phyloP scores from a whole-genome alignment of 192 early-diverging fungal genomes.

The Podila epigama region DNA sequence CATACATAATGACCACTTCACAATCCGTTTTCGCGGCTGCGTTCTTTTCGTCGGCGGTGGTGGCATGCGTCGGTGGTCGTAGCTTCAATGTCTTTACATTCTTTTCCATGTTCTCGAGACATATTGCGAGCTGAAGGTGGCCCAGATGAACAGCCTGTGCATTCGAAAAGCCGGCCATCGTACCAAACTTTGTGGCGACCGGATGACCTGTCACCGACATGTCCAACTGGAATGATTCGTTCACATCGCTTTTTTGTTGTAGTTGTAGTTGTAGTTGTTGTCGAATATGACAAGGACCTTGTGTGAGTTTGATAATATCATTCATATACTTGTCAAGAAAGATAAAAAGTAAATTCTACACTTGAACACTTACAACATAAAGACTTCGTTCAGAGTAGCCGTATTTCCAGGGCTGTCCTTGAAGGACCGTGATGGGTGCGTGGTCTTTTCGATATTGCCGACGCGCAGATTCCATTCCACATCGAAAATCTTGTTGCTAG shows the following conservation, averaged over 20 bases:
- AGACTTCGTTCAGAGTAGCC: conserved; percentile 43
- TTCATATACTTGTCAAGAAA: neutral
- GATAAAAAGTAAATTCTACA: neutral
- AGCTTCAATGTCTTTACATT: conserved; percentile 21
- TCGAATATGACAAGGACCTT: neutral
- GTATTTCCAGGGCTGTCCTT: conserved; percentile 42
- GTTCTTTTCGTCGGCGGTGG: conserved; percentile 1
- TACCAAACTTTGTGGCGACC: conserved; percentile 33
- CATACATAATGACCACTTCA: conserved; percentile 31
- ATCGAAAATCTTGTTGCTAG: conserved; percentile 23
- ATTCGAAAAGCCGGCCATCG: conserved; percentile 37
- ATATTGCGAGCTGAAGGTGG: conserved; percentile 23
- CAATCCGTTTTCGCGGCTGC: conserved; percentile 27
- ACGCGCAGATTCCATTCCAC: conserved; percentile 33
- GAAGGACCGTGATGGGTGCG: conserved; percentile 28
- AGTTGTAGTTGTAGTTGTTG: neutral
- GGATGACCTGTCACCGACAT: conserved; percentile 25
- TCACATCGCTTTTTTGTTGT: conserved; percentile 13
- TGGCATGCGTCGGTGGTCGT: neutral
- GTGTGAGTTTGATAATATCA: neutral
- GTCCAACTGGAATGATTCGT: conserved; percentile 32
- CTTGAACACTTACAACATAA: conserved; percentile 27
- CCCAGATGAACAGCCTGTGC: conserved; percentile 12
- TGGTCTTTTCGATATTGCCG: conserved; percentile 16
- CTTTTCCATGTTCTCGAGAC: conserved; percentile 17